Base-by-base conservation (phyloP, 345 rosid species). In the Pugionium cornutum region DNA sequence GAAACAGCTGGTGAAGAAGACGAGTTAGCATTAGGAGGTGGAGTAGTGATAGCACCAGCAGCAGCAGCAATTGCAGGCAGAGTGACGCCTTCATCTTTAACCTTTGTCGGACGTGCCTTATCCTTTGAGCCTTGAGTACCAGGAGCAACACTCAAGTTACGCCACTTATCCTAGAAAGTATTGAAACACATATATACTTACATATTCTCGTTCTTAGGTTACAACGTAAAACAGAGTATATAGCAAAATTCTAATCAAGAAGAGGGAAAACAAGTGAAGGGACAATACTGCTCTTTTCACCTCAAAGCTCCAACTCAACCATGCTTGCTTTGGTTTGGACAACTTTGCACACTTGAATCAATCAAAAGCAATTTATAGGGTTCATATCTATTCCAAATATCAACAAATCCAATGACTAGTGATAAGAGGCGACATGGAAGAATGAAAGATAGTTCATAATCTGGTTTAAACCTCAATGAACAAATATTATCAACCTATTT, bases 121-220 rank as follows among this genome's bases (percentile, higher is more conserved):
- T 89, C 87, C 69, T 79, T 75, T 34, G 76, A 62, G 60, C 81
- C 81, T 74, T 75, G 88, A 48, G 76, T 70, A 61, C 39, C 52
- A 0, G 77, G 73, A 1, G 69, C 5, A 43, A 85, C 94, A 59
- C 76, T 76, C 94, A 89, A 70, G 75, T 92, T 88, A 70, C 97
- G 78, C 99, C 97, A 94, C 68, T 94, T 94, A 68, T 94, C 99
- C 99, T 94, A 67, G 0, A 33, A 45, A 60, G 18, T 8, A 53
- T 51, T 3, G 35, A 34, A 64, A 65, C 32, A 44, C 45, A 64
- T 31, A 33, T 0, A 62, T 18, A 62, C 37, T 7, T 41, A 31
- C 5, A 62, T 29, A 63, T 44, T 30, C 25, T 50, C 52, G 10
- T 50, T 28, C 48, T 34, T 18, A 56, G 3, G 48, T 29, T 6